Conservation (phyloP, 2,329 filamentous ascomycete genomes). For the Curvularia spicifera region DNA sequence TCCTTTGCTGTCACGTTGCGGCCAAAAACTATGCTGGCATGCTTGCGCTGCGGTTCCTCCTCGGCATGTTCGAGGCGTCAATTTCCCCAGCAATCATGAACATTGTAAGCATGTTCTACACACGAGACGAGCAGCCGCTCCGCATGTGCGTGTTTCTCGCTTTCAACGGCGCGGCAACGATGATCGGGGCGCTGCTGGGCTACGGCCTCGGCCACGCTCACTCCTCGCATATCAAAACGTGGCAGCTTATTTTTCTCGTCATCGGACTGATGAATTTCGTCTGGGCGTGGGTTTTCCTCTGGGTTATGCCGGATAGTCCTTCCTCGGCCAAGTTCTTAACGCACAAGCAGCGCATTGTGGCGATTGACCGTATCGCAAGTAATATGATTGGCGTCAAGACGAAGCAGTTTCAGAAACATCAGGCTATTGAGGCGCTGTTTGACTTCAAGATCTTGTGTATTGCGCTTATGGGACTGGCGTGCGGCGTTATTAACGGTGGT, state of each 20-base stretch:
- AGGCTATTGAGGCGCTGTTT: conserved; percentile 51
- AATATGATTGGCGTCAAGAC: conserved; percentile 55
- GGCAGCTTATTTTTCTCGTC: conserved; percentile 50
- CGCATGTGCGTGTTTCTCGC: conserved; percentile 55
- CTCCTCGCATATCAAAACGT: conserved; percentile 34
- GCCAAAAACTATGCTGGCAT: conserved; percentile 49
- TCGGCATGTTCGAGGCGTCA: conserved; percentile 48
- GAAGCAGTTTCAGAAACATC: conserved; percentile 43
- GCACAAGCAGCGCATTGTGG: conserved; percentile 50
- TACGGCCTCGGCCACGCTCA: conserved; percentile 47
- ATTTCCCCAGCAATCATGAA: conserved; percentile 49
- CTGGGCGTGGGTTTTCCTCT: conserved; percentile 47
- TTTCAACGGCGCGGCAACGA: conserved; percentile 50
- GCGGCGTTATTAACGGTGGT: conserved; percentile 59
- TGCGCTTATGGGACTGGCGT: conserved; percentile 51
- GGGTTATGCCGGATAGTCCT: conserved; percentile 48
- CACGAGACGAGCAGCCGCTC: conserved; percentile 48
- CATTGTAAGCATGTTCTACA: conserved; percentile 50
- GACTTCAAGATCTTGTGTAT: conserved; percentile 53
- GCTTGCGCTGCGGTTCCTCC: conserved; percentile 42
- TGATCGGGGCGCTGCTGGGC: conserved; percentile 47
- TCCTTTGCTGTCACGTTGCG: conserved; percentile 53
- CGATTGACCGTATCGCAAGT: conserved; percentile 49
- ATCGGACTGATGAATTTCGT: conserved; percentile 48
- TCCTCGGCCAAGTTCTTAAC: conserved; percentile 46